These are phyloP conservation scores for Amanita brunnescens DNA, from an alignment of 768 basidiomycete species.

Conservation along the genomic window DNA sequence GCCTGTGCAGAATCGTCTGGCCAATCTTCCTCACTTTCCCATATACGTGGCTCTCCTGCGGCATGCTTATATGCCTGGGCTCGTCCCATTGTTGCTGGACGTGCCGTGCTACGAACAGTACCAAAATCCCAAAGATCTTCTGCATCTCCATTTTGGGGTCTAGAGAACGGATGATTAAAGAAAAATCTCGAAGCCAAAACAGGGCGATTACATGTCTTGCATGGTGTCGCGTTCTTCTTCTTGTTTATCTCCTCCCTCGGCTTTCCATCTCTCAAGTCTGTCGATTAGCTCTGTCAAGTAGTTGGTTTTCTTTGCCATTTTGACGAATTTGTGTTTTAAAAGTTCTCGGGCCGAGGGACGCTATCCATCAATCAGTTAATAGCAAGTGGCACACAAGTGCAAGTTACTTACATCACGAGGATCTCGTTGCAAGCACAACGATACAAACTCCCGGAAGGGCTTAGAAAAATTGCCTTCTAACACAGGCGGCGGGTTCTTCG, in stretches of 20 bases:
- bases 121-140: conserved; percentile 98
- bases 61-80: conserved; percentile 45
- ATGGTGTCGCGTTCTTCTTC: conserved; percentile 58
- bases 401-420: conserved; percentile 66
- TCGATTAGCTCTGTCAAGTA: conserved; percentile 96
- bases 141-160: conserved; percentile 46
- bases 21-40: conserved; percentile 62
- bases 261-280: conserved; percentile 87
- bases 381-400: conserved; percentile 4
- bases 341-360: conserved; percentile 93
- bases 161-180: conserved; percentile 17
- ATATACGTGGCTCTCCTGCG: conserved; percentile 65
- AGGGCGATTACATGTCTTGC: conserved; percentile 50
- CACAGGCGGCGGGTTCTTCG: conserved; percentile 91
- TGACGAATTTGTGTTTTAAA: conserved; percentile 92
- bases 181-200: conserved; percentile 7
- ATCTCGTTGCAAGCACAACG: conserved; percentile 89
- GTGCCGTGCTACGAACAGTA: conserved; percentile 73
- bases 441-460: conserved; percentile 89
- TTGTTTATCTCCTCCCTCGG: conserved; percentile 71
- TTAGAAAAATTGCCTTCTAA: conserved; percentile 90
- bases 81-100: conserved; percentile 59
- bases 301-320: conserved; percentile 88
- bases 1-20: conserved; percentile 28
- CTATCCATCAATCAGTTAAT: conserved; percentile 30